A percentile compares a stretch with the other conserved stretches of the same genome.
Conservation (phyloP, 352 stramenopile genomes). For the Thalassiosira mediterranea region DNA sequence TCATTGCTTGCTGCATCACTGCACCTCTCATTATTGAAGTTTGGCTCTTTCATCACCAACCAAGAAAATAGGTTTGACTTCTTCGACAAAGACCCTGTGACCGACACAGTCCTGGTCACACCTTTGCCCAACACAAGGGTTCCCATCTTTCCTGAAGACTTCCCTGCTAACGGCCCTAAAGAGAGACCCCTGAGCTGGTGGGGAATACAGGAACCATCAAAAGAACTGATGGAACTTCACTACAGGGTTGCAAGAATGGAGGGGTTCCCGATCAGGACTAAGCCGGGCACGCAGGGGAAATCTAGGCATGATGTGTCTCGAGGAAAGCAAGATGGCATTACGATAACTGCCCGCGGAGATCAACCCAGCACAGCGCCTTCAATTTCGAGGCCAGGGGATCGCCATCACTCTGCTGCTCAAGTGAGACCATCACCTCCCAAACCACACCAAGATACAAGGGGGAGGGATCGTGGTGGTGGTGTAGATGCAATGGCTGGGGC, state of each 20-base stretch:
- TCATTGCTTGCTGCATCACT: not conserved
- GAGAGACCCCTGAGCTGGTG: slow-evolving; percentile 76
- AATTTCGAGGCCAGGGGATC: too few species aligned
- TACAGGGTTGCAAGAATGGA: not conserved
- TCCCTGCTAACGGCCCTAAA: slow-evolving; percentile 56
- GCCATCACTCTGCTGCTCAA: too few species aligned
- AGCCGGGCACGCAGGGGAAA: too few species aligned
- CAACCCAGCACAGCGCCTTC: too few species aligned
- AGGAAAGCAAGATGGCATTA: too few species aligned
- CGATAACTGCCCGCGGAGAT: too few species aligned
- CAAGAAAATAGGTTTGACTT: slow-evolving; percentile 62
- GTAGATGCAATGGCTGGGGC: too few species aligned
- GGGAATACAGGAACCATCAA: slow-evolving; percentile 70
- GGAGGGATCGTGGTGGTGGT: too few species aligned
- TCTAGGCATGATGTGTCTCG: too few species aligned
- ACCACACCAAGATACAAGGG: too few species aligned
- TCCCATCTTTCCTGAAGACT: slow-evolving; percentile 83
- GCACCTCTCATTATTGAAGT: slow-evolving; percentile 3
- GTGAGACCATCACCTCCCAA: too few species aligned
- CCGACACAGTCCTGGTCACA: slow-evolving; percentile 58
- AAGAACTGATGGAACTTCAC: slow-evolving; percentile 34
- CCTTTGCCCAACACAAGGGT: slow-evolving; percentile 47
- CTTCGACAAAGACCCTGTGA: slow-evolving; percentile 64
- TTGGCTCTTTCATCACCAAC: slow-evolving; percentile 54
- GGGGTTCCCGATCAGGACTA: not conserved